Conservation (phyloP, 2,329 filamentous ascomycete species). For the Xylariaceae sp. region DNA sequence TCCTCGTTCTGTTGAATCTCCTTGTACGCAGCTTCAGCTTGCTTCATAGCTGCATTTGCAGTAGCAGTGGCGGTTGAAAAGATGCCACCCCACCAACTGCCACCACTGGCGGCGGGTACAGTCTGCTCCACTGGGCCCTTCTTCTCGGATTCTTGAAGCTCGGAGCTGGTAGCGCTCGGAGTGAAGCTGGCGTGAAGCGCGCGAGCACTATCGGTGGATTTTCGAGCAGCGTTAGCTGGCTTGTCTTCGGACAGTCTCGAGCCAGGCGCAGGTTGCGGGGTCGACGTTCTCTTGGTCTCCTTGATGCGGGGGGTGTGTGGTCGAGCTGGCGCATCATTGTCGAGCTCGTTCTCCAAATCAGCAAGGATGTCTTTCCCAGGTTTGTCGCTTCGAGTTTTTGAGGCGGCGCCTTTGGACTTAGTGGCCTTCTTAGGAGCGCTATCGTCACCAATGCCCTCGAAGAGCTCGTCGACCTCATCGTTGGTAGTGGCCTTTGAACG, state of each 20-base stretch:
- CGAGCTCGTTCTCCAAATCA: constrained; percentile 76
- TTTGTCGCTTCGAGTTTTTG: constrained; percentile 38
- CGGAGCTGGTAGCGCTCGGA: constrained; percentile 60
- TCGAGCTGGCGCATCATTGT: constrained; percentile 66
- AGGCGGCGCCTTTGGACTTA: constrained; percentile 45
- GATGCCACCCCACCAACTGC: constrained; percentile 83
- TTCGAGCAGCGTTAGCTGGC: constrained; percentile 45
- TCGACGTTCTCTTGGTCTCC: constrained; percentile 48
- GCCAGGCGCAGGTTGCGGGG: constrained; percentile 44
- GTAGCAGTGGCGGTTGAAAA: constrained; percentile 68
- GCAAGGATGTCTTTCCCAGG: constrained; percentile 73
- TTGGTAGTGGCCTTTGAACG: constrained; percentile 55
- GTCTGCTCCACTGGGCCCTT: constrained; percentile 43
- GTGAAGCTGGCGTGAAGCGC: constrained; percentile 70
- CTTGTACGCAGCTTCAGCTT: constrained; percentile 87
- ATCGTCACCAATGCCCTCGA: constrained; percentile 57
- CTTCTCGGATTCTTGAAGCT: constrained; percentile 55
- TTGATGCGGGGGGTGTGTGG: constrained; percentile 78
- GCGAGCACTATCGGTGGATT: constrained; percentile 72
- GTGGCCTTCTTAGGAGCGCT: constrained; percentile 44
- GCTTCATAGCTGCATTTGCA: constrained; percentile 72
- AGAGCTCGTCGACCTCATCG: constrained; percentile 62
- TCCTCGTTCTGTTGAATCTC: constrained; percentile 96
- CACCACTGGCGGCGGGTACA: constrained; percentile 18
- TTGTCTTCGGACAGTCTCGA: constrained; percentile 64